Base-by-base conservation (phyloP, 2,329 filamentous ascomycete genomes). In the Pseudophaeomoniella oleicola region DNA sequence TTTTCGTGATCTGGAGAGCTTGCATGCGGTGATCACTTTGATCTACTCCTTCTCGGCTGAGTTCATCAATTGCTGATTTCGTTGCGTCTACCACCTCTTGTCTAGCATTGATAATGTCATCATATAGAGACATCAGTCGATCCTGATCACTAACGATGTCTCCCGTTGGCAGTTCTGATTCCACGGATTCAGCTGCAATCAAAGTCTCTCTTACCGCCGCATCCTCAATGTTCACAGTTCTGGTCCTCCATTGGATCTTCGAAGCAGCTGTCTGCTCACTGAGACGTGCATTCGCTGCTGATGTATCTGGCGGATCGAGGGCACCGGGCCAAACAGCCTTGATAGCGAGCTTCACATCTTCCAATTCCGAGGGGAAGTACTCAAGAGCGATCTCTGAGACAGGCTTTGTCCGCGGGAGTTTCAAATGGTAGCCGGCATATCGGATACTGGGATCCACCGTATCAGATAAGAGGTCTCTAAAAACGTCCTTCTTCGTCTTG, bases 61-160 rank as follows among this genome's bases (percentile, higher is more conserved):
- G 66, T 55, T 96, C 90, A 45, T 96, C 88, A 41, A 94, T 93
- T 9, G 86, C 86, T 48, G 81, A 78, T 58, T 94, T 92, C 1
- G 87, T 90, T 4, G 86, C 85, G 59, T 98, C 90, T 14, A 88
- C 85, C 3, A 84, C 85, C 54, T 98, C 88, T 58, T 96, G 90
- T 46, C 84, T 90, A 15, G 86, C 78, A 46, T 81, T 84, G 16
- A 98, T 74, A 37, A 96, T 78, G 43, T 81, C 82, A 48, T 98
- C 90, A 56, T 96, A 98, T 4, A 84, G 84, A 5, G 78, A 81
- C 9, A 87, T 85, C 50, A 79, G 75, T 9, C 22, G 22, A 41
- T 90, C 82, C 46, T 67, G 75, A 27, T 73, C 72, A 5, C 57
- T 60, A 32, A 69, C 32, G 9, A 9, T 16, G 32, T 17, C 15